These are phyloP conservation scores for Globisporangium carolinianum DNA, from an alignment of 352 stramenopile genomes.

Conservation along the genomic window DNA sequence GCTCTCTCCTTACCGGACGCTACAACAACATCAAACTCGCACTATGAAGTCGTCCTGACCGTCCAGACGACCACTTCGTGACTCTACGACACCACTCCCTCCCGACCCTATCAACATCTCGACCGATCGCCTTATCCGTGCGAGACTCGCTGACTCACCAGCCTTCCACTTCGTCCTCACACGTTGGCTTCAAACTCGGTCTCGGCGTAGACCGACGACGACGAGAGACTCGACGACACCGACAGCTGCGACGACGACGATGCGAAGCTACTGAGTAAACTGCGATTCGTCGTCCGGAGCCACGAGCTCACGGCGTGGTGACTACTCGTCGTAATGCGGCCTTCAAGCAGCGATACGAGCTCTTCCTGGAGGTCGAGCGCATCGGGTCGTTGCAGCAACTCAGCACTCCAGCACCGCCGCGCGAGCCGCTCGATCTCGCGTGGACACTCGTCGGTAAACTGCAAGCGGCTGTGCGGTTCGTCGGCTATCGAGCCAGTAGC, in stretches of 20 bases:
- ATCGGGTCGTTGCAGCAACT: constrained; percentile 35
- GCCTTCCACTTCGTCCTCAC: constrained; percentile 1
- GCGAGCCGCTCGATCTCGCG: constrained; percentile 15
- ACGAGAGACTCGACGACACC: constrained; percentile 34
- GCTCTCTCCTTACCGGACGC: no score
- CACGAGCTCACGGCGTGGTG: constrained; percentile 33
- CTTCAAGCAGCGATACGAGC: constrained; percentile 59
- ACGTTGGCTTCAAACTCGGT: constrained; percentile 27
- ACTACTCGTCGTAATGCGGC: constrained; percentile 41
- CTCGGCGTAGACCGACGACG: constrained; percentile 26
- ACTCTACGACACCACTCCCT: no score
- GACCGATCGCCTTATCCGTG: no score
- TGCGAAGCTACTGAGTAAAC: constrained; percentile 25
- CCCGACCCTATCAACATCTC: no score
- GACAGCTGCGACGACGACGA: constrained; percentile 32
- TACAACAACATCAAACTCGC: no score
- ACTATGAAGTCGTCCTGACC: no score
- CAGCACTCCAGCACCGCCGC: constrained; percentile 50
- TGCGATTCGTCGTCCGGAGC: constrained; percentile 43
- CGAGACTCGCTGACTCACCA: no score
- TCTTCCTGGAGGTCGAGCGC: constrained; percentile 73
- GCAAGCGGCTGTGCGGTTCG: constrained; percentile 1
- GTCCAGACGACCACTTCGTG: no score
- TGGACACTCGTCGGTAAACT: constrained; percentile 54
- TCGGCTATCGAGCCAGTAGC: no score